Base-by-base conservation (phyloP, 257 asterid genomes). In the Linaria vulgaris region DNA sequence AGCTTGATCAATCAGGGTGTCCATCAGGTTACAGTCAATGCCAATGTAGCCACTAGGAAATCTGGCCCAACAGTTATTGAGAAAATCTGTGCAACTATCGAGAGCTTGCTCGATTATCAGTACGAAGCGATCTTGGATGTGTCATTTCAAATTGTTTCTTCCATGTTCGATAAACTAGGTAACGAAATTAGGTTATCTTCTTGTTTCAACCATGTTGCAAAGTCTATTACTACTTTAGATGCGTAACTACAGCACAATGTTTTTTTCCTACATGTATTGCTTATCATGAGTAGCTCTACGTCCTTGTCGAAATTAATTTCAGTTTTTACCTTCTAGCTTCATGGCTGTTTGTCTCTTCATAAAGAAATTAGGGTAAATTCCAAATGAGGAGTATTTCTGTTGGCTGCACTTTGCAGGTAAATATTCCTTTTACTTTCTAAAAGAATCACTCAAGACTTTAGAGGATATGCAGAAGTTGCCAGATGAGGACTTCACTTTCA, bases 111-210 rank as follows among this genome's bases (percentile, higher is more conserved):
- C 43, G 79, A 77, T 67, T 87, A 94, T 80, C 91, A 76, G 27
- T 85, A 74, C 70, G 87, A 79, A 74, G 80, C 87, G 20, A 94
- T 84, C 48, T 87, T 91, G 99, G 96, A 87, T 70, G 71, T 72
- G 83, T 82, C 99, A 9, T 87, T 94, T 68, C 90, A 84, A 83
- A 81, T 94, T 65, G 87, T 88, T 72, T 79, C 96, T 13, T 45
- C 86, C 44, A 79, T 87, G 83, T 87, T 90, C 79, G 88, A 90
- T 48, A 94, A 87, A 83, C 80, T 94, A 76, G 99, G 97, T 85
- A 80, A 44, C 67, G 68, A 21, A 53, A 60, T 56, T 54, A 12
- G 45, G 21, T 48, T 57, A 17, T 66, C 69, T 65, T 59, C 38
- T 59, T 43, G 24, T 39, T 50, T 27, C 46, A 47, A 41, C 61